Evolutionary conservation across 225 moss, liverwort and hornwort species (phyloP).

Genomic region (Sphagnum tenellum): DNA sequence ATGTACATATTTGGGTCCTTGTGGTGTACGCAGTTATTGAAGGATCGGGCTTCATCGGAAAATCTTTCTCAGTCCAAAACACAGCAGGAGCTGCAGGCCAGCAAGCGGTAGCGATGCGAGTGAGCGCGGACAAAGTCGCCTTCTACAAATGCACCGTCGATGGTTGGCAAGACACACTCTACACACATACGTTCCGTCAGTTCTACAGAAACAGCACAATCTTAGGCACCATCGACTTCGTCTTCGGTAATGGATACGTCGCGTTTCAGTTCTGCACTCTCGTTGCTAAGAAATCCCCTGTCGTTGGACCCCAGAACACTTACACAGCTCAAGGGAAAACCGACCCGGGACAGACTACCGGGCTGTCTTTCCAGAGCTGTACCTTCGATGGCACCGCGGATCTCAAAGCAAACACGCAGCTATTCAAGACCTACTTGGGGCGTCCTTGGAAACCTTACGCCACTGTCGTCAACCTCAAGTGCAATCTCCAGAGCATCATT

Average conservation of each 20-base stretch:
- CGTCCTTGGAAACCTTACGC: constrained; percentile 65
- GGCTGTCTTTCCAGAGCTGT: constrained; percentile 54
- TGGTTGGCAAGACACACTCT: constrained; percentile 69
- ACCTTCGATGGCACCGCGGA: constrained; percentile 30
- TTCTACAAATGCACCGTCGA: constrained; percentile 46
- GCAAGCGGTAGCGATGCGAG: constrained; percentile 65
- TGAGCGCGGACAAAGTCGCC: constrained; percentile 42
- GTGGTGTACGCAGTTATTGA: constrained; percentile 18
- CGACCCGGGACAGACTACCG: constrained; percentile 49
- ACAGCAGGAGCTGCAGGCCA: constrained; percentile 41
- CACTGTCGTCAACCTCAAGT: constrained; percentile 27
- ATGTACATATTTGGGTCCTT: neutral
- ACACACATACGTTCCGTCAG: constrained; percentile 51
- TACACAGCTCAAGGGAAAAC: constrained; percentile 55
- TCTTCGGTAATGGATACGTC: constrained; percentile 52
- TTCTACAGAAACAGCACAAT: constrained; percentile 55
- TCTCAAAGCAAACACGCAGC: constrained; percentile 9
- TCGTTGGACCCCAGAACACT: constrained; percentile 23
- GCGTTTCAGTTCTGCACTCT: constrained; percentile 47
- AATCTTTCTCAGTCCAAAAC: constrained; percentile 49
- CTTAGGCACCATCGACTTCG: constrained; percentile 56
- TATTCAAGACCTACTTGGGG: constrained; percentile 32
- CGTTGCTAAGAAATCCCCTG: constrained; percentile 25
- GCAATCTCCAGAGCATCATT: constrained; percentile 23
- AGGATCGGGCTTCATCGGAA: constrained; percentile 37